Evolutionary conservation across 108 stramenopile genomes (phyloP).

Genomic region (Fragilaria radians): DNA sequence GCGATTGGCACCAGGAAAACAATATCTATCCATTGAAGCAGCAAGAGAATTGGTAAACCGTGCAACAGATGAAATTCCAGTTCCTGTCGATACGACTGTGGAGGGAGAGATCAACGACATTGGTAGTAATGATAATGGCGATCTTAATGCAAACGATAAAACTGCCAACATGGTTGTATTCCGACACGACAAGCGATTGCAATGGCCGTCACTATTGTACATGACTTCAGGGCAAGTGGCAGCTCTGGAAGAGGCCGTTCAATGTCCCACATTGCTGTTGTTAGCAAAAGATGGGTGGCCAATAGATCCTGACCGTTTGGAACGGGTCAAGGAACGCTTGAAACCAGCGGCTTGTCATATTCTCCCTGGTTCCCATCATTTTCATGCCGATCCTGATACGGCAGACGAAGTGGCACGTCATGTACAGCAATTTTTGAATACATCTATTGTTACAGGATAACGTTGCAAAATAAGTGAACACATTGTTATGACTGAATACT

Average conservation of each 20-base stretch:
- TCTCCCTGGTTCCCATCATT: slow-evolving; percentile 73
- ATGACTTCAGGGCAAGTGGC: slow-evolving; percentile 65
- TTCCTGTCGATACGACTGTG: neutral
- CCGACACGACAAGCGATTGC: slow-evolving; percentile 48
- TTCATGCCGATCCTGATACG: slow-evolving; percentile 78
- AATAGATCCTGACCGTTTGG: slow-evolving; percentile 18
- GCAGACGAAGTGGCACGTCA: slow-evolving; percentile 32
- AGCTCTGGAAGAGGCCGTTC: slow-evolving; percentile 39
- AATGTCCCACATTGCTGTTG: slow-evolving; percentile 42
- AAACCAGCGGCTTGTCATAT: slow-evolving; percentile 22
- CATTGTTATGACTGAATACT: too few relatives aligned
- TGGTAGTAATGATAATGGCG: neutral
- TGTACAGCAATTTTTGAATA: slow-evolving; percentile 6
- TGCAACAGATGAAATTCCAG: slow-evolving; percentile 30
- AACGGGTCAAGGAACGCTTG: slow-evolving; percentile 27
- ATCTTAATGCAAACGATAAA: too few relatives aligned
- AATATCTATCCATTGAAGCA: slow-evolving; percentile 58
- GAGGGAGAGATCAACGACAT: neutral
- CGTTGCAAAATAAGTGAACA: too few relatives aligned
- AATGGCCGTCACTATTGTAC: slow-evolving; percentile 66
- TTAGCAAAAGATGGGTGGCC: slow-evolving; percentile 76
- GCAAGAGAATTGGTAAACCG: slow-evolving; percentile 58
- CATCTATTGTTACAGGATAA: too few relatives aligned
- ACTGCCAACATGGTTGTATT: too few relatives aligned
- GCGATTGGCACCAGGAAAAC: slow-evolving; percentile 65